Conservation (phyloP, 352 stramenopile species). For the Vaucheria bursata region DNA sequence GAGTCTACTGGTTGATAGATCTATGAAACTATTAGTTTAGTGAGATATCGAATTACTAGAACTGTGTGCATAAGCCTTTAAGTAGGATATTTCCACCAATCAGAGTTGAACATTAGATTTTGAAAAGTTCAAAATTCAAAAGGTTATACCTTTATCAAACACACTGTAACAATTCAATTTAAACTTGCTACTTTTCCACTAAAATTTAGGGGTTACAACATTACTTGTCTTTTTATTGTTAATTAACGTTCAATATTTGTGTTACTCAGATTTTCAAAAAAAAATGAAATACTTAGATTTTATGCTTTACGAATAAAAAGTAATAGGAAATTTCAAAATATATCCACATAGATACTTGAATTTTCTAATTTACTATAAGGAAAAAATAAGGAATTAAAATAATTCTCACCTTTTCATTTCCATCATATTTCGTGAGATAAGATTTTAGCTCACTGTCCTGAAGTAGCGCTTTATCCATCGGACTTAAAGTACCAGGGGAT, state of each 20-base stretch:
- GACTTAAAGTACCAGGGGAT: neutral
- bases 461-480: constrained; percentile 24
- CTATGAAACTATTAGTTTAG: neutral
- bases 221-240: neutral
- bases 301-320: neutral
- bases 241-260: neutral
- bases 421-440: constrained; percentile 34
- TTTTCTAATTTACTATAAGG: neutral
- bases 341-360: neutral
- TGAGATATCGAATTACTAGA: neutral
- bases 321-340: neutral
- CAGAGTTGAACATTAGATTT: neutral
- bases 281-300: neutral
- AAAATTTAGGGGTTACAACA: neutral
- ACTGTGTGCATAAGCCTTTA: neutral
- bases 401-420: constrained; percentile 24
- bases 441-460: constrained; percentile 28
- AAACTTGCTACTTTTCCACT: neutral
- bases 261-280: neutral
- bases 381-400: neutral
- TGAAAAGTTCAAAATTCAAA: neutral
- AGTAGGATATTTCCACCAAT: neutral
- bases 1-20: neutral
- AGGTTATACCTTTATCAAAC: neutral
- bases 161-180: neutral